Conservation (phyloP, 495 filamentous ascomycete genomes). For the Durotheca rogersii region DNA sequence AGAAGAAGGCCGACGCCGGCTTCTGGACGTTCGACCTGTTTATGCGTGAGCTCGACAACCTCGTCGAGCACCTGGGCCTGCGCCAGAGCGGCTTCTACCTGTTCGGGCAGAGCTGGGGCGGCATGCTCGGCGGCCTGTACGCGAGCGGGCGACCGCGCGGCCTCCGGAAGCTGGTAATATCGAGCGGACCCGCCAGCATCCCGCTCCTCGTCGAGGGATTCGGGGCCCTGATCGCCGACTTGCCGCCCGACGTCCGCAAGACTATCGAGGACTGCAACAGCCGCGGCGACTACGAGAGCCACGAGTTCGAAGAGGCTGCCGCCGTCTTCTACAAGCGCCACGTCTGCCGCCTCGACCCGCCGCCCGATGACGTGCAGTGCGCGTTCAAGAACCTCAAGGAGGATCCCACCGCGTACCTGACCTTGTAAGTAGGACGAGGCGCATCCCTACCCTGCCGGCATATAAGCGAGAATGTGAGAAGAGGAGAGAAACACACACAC, state of each 20-base stretch:
- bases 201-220: constrained; percentile 34
- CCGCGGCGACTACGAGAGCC: constrained; percentile 17
- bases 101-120: constrained; percentile 53
- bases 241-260: constrained; percentile 45
- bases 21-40: constrained; percentile 52
- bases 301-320: constrained; percentile 46
- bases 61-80: constrained; percentile 46
- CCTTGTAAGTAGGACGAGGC: constrained; percentile 44
- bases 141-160: constrained; percentile 39
- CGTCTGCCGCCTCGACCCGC: constrained; percentile 45
- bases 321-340: constrained; percentile 43
- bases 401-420: constrained; percentile 47
- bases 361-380: constrained; percentile 37
- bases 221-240: constrained; percentile 31
- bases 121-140: constrained; percentile 36
- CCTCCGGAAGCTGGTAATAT: constrained; percentile 45
- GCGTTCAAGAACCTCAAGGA: constrained; percentile 42
- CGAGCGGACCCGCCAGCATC: constrained; percentile 42
- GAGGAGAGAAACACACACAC: background rate
- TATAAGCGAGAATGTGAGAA: too few relatives aligned
- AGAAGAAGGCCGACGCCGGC: constrained; percentile 40
- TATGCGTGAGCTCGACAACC: constrained; percentile 55
- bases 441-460: too few relatives aligned
- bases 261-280: constrained; percentile 39
- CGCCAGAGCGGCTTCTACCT: constrained; percentile 42